Conservation (phyloP, 2,329 filamentous ascomycete genomes). For the Phaeoacremonium minimum region DNA sequence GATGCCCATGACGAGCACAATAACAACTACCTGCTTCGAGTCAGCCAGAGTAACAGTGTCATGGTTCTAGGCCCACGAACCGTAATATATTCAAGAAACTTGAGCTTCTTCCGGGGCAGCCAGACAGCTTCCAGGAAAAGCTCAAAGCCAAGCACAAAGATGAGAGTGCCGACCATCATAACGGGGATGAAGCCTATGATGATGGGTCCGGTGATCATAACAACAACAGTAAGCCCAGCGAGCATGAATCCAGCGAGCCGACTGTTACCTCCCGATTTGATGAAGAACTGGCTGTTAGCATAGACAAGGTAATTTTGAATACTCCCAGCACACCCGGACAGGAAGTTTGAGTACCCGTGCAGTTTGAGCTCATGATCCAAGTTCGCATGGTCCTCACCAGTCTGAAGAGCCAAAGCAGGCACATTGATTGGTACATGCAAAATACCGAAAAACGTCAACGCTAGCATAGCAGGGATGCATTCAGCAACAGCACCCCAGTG, state of each 20-base stretch:
- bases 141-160: slow-evolving; percentile 93
- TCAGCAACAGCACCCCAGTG: slow-evolving; percentile 80
- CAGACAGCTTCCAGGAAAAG: slow-evolving; percentile 84
- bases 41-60: slow-evolving; percentile 15
- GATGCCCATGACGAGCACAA: slow-evolving; percentile 92
- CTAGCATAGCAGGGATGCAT: slow-evolving; percentile 91
- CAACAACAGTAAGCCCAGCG: slow-evolving; percentile 71
- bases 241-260: slow-evolving; percentile 83
- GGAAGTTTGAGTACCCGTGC: slow-evolving; percentile 86
- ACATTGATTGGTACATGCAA: slow-evolving; percentile 98
- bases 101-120: slow-evolving; percentile 83
- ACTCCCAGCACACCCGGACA: slow-evolving; percentile 83
- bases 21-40: slow-evolving; percentile 62
- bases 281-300: slow-evolving; percentile 95
- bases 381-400: slow-evolving; percentile 87
- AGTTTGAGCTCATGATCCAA: slow-evolving; percentile 88
- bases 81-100: slow-evolving; percentile 83
- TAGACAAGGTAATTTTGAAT: slow-evolving; percentile 98
- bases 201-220: slow-evolving; percentile 80
- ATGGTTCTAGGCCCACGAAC: slow-evolving; percentile 37
- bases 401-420: slow-evolving; percentile 83
- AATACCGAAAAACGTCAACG: slow-evolving; percentile 94
- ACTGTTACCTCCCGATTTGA: slow-evolving; percentile 83
- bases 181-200: slow-evolving; percentile 93
- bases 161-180: slow-evolving; percentile 93